phyloP scores from a whole-genome alignment of 208 protist species.

The Leishmania arabica region DNA sequence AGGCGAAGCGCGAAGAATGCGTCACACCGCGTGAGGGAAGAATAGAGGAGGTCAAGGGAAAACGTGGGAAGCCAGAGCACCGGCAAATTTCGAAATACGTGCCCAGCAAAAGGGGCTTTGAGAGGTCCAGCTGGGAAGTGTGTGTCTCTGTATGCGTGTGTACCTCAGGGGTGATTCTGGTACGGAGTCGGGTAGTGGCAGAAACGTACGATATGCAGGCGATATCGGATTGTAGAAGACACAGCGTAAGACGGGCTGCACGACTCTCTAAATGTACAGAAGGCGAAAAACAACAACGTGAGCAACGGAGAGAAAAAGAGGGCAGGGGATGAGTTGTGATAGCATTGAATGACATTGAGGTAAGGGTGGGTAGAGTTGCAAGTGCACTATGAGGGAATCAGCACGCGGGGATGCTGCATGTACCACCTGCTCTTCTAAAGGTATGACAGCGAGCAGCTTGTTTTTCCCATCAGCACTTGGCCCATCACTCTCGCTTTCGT shows the following conservation, averaged over 20 bases:
- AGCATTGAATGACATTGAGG: neutral
- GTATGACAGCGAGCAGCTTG: neutral
- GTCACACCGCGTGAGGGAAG: neutral
- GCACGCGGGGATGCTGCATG: neutral
- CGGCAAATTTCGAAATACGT: neutral
- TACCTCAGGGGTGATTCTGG: no score
- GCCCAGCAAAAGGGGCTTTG: neutral
- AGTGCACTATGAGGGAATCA: neutral
- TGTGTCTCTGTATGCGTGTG: neutral
- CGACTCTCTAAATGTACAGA: neutral
- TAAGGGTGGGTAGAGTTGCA: neutral
- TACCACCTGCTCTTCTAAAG: neutral
- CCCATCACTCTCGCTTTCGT: neutral
- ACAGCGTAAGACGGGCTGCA: neutral
- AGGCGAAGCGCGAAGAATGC: neutral
- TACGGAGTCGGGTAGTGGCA: neutral
- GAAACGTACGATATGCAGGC: neutral
- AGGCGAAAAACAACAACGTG: neutral
- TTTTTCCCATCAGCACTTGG: neutral
- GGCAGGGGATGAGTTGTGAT: neutral
- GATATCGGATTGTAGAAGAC: neutral
- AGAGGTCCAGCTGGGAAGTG: neutral
- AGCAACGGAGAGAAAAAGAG: neutral
- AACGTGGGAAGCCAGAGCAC: neutral
- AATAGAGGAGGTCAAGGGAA: neutral